phyloP scores from a whole-genome alignment of 345 rosid species.

The Citrus maxima region DNA sequence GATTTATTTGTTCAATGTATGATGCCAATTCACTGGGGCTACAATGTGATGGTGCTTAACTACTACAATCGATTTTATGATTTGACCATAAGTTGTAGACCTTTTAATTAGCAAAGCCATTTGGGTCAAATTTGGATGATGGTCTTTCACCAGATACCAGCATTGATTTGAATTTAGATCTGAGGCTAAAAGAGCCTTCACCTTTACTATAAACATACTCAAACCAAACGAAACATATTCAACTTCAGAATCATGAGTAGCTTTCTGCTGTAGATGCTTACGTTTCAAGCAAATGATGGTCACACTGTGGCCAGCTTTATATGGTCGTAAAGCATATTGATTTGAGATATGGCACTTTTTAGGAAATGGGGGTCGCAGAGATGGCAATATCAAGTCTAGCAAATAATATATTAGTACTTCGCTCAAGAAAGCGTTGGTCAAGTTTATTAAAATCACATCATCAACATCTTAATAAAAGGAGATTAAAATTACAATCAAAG shows the following conservation, averaged over 20 bases:
- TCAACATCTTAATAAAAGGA: neutral
- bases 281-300: conserved; percentile 8
- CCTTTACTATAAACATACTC: conserved; percentile 9
- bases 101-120: neutral
- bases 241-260: neutral
- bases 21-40: neutral
- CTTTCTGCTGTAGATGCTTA: conserved; percentile 2
- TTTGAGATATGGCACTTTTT: neutral
- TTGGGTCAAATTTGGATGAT: conserved; percentile 3
- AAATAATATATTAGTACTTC: neutral
- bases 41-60: neutral
- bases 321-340: neutral
- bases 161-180: conserved; percentile 10
- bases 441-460: neutral
- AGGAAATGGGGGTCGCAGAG: neutral
- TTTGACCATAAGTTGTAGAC: neutral
- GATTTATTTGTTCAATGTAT: neutral
- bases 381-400: neutral
- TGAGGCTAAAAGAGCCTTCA: neutral
- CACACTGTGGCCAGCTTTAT: neutral
- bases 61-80: neutral
- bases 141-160: neutral
- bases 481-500: neutral
- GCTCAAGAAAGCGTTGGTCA: neutral
- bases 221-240: neutral